These are phyloP conservation scores for Neurospora sp. DNA, from an alignment of 495 filamentous ascomycete genomes.

Conservation along the genomic window DNA sequence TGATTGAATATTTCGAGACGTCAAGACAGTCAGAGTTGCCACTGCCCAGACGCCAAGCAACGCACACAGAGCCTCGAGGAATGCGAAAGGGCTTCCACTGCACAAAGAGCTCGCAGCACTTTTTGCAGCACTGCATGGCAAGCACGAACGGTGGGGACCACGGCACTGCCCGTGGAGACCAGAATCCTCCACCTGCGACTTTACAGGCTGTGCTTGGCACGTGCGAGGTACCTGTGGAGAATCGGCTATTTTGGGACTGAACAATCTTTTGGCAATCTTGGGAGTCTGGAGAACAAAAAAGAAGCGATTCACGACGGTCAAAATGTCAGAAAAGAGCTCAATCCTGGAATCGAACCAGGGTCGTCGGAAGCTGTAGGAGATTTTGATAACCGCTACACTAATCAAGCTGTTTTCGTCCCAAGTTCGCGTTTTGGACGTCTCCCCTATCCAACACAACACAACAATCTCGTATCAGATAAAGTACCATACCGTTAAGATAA, in stretches of 20 bases:
- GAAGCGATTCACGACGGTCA: not conserved
- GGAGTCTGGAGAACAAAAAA: not conserved
- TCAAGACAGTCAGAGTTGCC: not conserved
- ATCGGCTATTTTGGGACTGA: not conserved
- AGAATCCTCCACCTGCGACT: not conserved
- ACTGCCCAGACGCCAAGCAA: not conserved
- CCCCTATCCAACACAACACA: not conserved
- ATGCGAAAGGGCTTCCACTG: not conserved
- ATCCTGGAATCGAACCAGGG: not conserved
- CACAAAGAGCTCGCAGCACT: not conserved
- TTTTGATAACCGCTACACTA: not conserved
- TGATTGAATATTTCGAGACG: not conserved
- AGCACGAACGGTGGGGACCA: not conserved
- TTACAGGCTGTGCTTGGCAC: not conserved
- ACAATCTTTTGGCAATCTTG: not conserved
- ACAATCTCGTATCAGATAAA: not conserved
- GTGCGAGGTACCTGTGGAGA: not conserved
- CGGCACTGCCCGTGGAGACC: not conserved
- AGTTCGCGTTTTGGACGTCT: not conserved
- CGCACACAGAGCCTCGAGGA: not conserved
- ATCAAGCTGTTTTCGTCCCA: not conserved
- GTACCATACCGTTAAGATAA: not conserved
- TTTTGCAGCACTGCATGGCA: too few species aligned
- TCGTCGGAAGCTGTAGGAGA: not conserved
- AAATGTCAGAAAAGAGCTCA: not conserved